Conservation (phyloP, 352 stramenopile species). For the Phytophthora quininea region DNA sequence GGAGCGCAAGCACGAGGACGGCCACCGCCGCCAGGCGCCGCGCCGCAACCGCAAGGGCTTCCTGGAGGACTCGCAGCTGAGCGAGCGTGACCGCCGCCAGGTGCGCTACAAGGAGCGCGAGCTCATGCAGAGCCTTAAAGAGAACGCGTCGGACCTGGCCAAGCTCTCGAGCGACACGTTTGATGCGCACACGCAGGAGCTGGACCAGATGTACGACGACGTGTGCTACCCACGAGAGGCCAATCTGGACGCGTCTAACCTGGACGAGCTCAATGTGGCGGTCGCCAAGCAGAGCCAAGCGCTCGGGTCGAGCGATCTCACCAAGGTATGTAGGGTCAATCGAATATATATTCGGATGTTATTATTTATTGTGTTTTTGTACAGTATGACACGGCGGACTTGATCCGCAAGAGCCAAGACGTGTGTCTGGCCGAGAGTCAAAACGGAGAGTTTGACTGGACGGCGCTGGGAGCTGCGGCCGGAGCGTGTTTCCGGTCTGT, state of each 20-base stretch:
- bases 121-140: conserved; percentile 73
- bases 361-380: neutral
- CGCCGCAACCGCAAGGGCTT: conserved; percentile 45
- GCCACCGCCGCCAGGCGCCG: conserved; percentile 3
- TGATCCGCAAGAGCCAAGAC: conserved; percentile 61
- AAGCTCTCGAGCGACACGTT: conserved; percentile 70
- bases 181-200: conserved; percentile 57
- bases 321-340: conserved; percentile 41
- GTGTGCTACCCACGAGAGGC: conserved; percentile 84
- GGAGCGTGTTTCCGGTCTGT: conserved; percentile 77
- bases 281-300: conserved; percentile 79
- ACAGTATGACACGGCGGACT: conserved; percentile 68
- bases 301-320: conserved; percentile 73
- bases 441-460: conserved; percentile 64
- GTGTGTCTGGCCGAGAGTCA: conserved; percentile 46
- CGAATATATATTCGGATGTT: neutral
- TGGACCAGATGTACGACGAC: conserved; percentile 79
- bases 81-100: conserved; percentile 69
- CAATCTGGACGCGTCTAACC: conserved; percentile 81
- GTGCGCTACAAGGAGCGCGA: conserved; percentile 82
- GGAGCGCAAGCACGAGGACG: conserved; percentile 20
- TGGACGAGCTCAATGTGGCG: conserved; percentile 82
- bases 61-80: conserved; percentile 73
- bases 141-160: conserved; percentile 71
- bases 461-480: conserved; percentile 55